Evolutionary conservation across 1,284 basidiomycete species (phyloP), one percentile per base, ranked within the genome.

Genomic region (Malassezia globosa): DNA sequence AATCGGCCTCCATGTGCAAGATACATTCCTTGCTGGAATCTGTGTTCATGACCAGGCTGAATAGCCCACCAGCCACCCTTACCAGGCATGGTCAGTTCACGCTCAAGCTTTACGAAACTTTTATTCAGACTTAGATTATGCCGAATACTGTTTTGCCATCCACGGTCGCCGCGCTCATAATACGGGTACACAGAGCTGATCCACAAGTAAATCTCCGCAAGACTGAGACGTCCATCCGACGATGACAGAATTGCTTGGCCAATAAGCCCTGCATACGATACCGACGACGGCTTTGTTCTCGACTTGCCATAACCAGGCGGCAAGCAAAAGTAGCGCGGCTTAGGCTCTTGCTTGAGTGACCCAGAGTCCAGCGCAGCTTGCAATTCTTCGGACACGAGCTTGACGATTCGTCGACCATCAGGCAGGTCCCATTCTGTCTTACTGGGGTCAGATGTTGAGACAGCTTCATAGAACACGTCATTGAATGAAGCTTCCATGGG

Each of bases 121-220:
- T 83, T 81, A 72, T 88, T 84, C 23, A 92, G 75, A 1, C 85
- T 87, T 1, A 95, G 76, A 56, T 84, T 85, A 72, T 94, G 88
- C n/a, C 89, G 79, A 46, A 94, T 86, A 5, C 86, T 89, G 62
- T 82, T 82, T 80, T 86, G 86, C 89, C 89, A 95, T 22, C 87
- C 90, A n/a, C 83, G 80, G 63, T 94, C 89, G 31, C 85, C 84
- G 36, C 83, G 82, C 72, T 87, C 87, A 76, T 88, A 97, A 71
- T 83, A 83, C 0, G 92, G 89, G 72, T 88, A 90, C 4, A 87
- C 86, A 33, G 84, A 85, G 51, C 85, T 87, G 64, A 97, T 92
- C 79, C 82, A 97, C 64, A 85, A 82, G 68, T 96, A 96, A 55
- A 97, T 92, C 69, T 96, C 89, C 63, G 90, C 87, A 21, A 96